Percentiles rank a stretch among this genome's conserved stretches.
Evolutionary conservation across 2,329 filamentous ascomycete species (phyloP).

Genomic region (Colletotrichum plurivorum): DNA sequence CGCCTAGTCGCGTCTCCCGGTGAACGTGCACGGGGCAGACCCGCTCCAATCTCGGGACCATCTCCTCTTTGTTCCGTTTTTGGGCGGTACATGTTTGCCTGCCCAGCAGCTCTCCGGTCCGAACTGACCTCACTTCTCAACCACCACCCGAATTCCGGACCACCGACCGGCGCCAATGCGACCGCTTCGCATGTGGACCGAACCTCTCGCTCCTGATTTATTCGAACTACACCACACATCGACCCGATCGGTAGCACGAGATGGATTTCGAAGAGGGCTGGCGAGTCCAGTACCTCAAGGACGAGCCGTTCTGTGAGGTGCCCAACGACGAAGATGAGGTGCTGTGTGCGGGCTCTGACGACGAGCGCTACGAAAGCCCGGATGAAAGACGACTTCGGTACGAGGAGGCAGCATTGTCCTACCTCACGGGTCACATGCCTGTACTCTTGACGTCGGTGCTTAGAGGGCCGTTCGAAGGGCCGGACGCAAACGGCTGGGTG

Average conservation of each 20-base stretch:
- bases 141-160: conserved; percentile 15
- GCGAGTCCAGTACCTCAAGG: conserved; percentile 27
- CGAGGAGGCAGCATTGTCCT: conserved; percentile 71
- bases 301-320: conserved; percentile 60
- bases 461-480: conserved; percentile 71
- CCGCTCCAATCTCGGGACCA: conserved; percentile 9
- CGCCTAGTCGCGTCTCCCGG: conserved; percentile 39
- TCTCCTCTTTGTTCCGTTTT: conserved; percentile 24
- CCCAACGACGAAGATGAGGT: conserved; percentile 60
- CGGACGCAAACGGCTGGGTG: conserved; percentile 57
- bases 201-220: background rate
- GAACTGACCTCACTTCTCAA: conserved; percentile 22
- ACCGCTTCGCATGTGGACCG: conserved; percentile 8
- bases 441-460: conserved; percentile 73
- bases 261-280: conserved; percentile 26
- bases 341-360: conserved; percentile 70
- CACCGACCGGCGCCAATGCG: conserved; percentile 31
- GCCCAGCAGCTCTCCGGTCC: background rate
- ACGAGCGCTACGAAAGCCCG: conserved; percentile 65
- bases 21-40: conserved; percentile 35
- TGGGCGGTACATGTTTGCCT: conserved; percentile 17
- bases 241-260: background rate
- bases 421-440: conserved; percentile 68
- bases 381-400: conserved; percentile 66
- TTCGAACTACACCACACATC: background rate